phyloP scores from a whole-genome alignment of 2,329 filamentous ascomycete genomes.

The Mollisia scopiformis region DNA sequence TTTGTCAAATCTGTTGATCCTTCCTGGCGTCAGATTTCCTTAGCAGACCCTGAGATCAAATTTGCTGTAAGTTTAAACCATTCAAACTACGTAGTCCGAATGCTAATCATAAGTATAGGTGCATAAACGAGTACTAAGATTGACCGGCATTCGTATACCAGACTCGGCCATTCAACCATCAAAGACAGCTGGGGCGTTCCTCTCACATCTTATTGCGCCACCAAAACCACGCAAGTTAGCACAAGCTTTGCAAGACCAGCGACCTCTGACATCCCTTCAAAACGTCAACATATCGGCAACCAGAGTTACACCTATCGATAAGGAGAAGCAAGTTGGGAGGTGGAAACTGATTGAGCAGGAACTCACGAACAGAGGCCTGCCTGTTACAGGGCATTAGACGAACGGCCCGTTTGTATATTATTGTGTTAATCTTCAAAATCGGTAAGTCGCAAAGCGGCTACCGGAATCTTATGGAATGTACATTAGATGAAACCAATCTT shows the following conservation, averaged over 20 bases:
- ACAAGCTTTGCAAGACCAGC: slow-evolving; percentile 58
- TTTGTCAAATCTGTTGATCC: slow-evolving; percentile 49
- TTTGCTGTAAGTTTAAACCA: slow-evolving; percentile 65
- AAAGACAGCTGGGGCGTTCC: slow-evolving; percentile 55
- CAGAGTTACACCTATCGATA: slow-evolving; percentile 71
- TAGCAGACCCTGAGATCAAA: slow-evolving; percentile 64
- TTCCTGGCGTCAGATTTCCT: slow-evolving; percentile 59
- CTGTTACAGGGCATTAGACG: slow-evolving; percentile 48
- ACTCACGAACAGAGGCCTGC: slow-evolving; percentile 63
- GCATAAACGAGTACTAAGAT: slow-evolving; percentile 77
- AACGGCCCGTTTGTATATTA: neutral
- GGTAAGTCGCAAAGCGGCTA: neutral
- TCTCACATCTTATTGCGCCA: slow-evolving; percentile 55
- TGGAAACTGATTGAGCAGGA: slow-evolving; percentile 81
- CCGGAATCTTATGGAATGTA: neutral
- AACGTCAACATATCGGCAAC: slow-evolving; percentile 72
- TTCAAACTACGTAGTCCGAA: neutral
- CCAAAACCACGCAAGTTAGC: slow-evolving; percentile 65
- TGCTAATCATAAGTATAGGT: slow-evolving; percentile 55
- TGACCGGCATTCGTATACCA: slow-evolving; percentile 76
- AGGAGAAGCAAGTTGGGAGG: slow-evolving; percentile 71
- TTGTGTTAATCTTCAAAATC: neutral
- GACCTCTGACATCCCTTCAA: slow-evolving; percentile 54
- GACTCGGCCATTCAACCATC: slow-evolving; percentile 68
- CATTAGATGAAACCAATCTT: neutral